These are phyloP conservation scores for Cupressus sempervirens DNA, from an alignment of 75 land plant species.

Conservation along the genomic window DNA sequence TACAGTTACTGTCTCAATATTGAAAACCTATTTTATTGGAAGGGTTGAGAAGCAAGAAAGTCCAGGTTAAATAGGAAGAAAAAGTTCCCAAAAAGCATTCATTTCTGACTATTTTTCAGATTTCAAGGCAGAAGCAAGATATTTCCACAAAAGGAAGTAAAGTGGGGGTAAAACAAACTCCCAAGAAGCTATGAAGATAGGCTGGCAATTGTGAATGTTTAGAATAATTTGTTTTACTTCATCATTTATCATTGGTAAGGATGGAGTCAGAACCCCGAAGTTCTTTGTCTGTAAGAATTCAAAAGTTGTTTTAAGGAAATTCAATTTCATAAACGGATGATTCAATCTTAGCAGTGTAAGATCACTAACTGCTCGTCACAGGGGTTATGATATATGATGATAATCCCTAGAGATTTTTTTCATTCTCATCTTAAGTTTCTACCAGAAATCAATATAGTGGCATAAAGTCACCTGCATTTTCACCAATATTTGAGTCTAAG, in stretches of 20 bases:
- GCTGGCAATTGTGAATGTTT: not conserved
- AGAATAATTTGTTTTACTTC: not conserved
- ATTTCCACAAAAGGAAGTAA: not conserved
- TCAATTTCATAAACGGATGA: not conserved
- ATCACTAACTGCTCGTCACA: not conserved
- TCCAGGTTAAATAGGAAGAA: not conserved
- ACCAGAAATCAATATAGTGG: not conserved
- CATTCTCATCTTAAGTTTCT: not conserved
- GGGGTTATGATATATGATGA: not conserved
- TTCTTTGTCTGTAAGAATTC: not conserved
- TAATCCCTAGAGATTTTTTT: not conserved
- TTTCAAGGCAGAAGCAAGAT: not conserved
- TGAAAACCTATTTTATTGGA: not conserved
- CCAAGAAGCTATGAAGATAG: not conserved
- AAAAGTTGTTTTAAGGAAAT: no score
- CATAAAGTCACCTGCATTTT: not conserved
- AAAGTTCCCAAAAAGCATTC: no score
- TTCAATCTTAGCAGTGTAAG: not conserved
- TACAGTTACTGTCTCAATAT: not conserved
- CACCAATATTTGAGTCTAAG: not conserved
- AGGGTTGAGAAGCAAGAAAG: not conserved
- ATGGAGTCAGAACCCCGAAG: not conserved
- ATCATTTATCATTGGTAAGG: not conserved
- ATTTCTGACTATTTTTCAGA: not conserved
- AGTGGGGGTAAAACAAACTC: not conserved